A percentile compares a stretch with the other conserved stretches of the same genome.
Conservation (phyloP, 169 alveolate genomes). For the Babesia caballi region DNA sequence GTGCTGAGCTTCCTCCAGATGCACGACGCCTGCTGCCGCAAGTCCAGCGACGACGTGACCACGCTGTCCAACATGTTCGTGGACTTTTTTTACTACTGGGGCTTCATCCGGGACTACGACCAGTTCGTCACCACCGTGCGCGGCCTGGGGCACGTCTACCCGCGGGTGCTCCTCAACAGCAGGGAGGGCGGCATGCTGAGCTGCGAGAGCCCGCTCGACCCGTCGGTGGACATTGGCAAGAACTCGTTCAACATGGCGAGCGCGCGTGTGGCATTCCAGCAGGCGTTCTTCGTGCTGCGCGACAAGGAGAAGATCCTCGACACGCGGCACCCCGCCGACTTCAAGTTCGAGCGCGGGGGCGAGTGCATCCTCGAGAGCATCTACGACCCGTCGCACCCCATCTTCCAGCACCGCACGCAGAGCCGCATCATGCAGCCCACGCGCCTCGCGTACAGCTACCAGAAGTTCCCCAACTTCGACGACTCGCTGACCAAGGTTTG, state of each 20-base stretch:
- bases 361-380: constrained; percentile 46
- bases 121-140: constrained; percentile 67
- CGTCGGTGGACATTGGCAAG: constrained; percentile 53
- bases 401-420: constrained; percentile 45
- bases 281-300: constrained; percentile 49
- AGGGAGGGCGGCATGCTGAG: constrained; percentile 32
- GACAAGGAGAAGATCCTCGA: constrained; percentile 9
- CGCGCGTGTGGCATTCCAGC: constrained; percentile 50
- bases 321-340: constrained; percentile 7
- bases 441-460: constrained; percentile 1
- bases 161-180: constrained; percentile 57
- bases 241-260: constrained; percentile 44
- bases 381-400: constrained; percentile 60
- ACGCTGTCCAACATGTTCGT: constrained; percentile 54
- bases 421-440: background rate
- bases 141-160: constrained; percentile 73
- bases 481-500: constrained; percentile 25
- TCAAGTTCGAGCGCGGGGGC: background rate
- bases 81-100: constrained; percentile 75
- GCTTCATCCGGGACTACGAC: constrained; percentile 59
- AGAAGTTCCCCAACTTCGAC: background rate
- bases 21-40: constrained; percentile 63
- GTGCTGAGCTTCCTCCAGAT: constrained; percentile 72
- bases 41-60: constrained; percentile 35
- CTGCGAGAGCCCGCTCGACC: constrained; percentile 70